Evolutionary conservation across 2,329 filamentous ascomycete species (phyloP).

Genomic region (Hymenoscyphus occultus): DNA sequence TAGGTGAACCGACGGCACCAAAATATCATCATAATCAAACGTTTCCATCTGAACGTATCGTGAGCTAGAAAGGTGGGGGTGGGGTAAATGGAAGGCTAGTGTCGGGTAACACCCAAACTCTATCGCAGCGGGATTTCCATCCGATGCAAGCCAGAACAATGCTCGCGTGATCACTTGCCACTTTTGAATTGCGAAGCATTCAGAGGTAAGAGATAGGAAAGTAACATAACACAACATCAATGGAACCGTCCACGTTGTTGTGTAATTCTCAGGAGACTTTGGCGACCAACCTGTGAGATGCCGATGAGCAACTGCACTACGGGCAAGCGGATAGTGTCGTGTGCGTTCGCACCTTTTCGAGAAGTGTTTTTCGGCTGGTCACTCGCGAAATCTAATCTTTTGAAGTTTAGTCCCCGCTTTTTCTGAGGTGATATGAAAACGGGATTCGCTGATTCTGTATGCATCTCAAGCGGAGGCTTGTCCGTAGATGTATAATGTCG

Average conservation of each 20-base stretch:
- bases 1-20: too few species aligned
- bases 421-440: neutral
- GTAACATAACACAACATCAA: neutral
- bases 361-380: neutral
- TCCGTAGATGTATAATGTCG: neutral
- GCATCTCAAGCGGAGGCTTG: neutral
- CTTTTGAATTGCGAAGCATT: neutral
- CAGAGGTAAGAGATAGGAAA: neutral
- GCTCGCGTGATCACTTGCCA: neutral
- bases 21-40: too few species aligned
- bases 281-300: neutral
- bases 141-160: neutral
- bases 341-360: neutral
- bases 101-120: neutral
- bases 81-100: neutral
- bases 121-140: constrained; percentile 1
- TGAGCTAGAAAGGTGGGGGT: neutral
- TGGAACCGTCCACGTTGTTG: neutral
- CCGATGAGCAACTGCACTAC: neutral
- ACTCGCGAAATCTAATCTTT: neutral
- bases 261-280: neutral
- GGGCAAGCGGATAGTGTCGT: neutral
- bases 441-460: neutral
- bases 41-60: too few species aligned
- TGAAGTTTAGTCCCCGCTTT: neutral